Evolutionary conservation across 2,329 filamentous ascomycete genomes (phyloP).

Genomic region (Colletotrichum liaoningense): DNA sequence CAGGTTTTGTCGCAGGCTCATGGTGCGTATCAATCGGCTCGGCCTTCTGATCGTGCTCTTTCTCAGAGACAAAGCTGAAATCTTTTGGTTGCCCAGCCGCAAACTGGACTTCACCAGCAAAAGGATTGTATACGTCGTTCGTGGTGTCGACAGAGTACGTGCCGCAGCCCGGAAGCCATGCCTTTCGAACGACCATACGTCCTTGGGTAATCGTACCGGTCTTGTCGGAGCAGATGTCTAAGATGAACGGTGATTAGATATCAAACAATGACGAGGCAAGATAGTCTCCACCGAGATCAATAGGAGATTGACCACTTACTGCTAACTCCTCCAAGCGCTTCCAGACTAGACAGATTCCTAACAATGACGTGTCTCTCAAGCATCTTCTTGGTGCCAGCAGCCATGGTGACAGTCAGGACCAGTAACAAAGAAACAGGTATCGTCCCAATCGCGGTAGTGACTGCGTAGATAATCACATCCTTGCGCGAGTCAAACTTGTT

Average conservation of each 20-base stretch:
- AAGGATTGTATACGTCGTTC: constrained; percentile 61
- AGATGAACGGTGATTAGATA: too few species aligned
- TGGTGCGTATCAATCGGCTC: too few species aligned
- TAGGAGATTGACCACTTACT: too few species aligned
- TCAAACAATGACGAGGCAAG: too few species aligned
- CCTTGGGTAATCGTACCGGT: constrained; percentile 35
- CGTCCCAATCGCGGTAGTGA: constrained; percentile 69
- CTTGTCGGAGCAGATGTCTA: constrained; percentile 51
- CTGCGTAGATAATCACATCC: constrained; percentile 73
- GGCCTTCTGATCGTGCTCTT: too few species aligned
- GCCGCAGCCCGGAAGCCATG: constrained; percentile 28
- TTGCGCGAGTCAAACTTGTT: constrained; percentile 62
- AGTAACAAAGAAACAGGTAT: constrained; percentile 73
- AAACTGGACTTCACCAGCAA: constrained; percentile 54
- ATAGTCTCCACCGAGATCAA: too few species aligned
- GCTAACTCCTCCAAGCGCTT: constrained; percentile 56
- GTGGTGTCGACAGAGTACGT: constrained; percentile 42
- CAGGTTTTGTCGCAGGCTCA: too few species aligned
- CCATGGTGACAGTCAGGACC: constrained; percentile 76
- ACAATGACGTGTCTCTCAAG: constrained; percentile 65
- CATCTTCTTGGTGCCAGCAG: constrained; percentile 63
- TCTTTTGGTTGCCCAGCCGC: too few species aligned
- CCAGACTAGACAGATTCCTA: constrained; percentile 59
- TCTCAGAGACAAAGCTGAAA: too few species aligned
- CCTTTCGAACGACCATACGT: constrained; percentile 28